Evolutionary conservation across 176 grass and related monocot genomes (phyloP).

Genomic region (Juncus effusus): DNA sequence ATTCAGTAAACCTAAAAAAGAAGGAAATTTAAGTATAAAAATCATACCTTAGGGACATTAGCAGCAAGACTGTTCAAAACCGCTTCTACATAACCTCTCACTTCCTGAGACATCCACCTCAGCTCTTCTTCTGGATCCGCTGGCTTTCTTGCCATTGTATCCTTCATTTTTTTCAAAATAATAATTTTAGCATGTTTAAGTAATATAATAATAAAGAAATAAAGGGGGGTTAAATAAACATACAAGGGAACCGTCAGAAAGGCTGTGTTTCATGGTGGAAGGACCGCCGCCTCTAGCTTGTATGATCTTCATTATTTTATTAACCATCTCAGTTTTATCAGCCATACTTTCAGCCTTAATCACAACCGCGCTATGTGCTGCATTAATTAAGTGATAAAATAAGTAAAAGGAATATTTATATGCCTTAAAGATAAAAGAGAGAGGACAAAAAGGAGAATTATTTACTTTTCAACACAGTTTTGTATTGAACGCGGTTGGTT

Average conservation of each 20-base stretch:
- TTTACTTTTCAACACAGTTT: constrained; percentile 89
- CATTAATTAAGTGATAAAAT: constrained; percentile 14
- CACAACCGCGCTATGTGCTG: constrained; percentile 60
- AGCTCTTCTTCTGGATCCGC: constrained; percentile 92
- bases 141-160: constrained; percentile 54
- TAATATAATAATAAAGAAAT: neutral
- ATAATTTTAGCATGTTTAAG: neutral
- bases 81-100: constrained; percentile 71
- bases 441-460: neutral
- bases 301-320: constrained; percentile 55
- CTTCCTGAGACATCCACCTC: constrained; percentile 91
- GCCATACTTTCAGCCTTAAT: constrained; percentile 77
- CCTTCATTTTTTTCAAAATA: constrained; percentile 33
- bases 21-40: constrained; percentile 5
- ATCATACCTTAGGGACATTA: constrained; percentile 76
- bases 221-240: constrained; percentile 15
- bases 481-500: constrained; percentile 69
- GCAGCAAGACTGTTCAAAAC: constrained; percentile 66
- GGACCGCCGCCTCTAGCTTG: constrained; percentile 29
- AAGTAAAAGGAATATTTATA: constrained; percentile 11
- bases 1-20: constrained; percentile 5
- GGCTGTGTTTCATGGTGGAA: constrained; percentile 52
- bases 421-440: constrained; percentile 12
- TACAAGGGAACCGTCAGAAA: constrained; percentile 77
- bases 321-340: constrained; percentile 71